A percentile compares a stretch with the other conserved stretches of the same genome.
Evolutionary conservation across 768 basidiomycete genomes (phyloP).

Genomic region (Vararia minispora): DNA sequence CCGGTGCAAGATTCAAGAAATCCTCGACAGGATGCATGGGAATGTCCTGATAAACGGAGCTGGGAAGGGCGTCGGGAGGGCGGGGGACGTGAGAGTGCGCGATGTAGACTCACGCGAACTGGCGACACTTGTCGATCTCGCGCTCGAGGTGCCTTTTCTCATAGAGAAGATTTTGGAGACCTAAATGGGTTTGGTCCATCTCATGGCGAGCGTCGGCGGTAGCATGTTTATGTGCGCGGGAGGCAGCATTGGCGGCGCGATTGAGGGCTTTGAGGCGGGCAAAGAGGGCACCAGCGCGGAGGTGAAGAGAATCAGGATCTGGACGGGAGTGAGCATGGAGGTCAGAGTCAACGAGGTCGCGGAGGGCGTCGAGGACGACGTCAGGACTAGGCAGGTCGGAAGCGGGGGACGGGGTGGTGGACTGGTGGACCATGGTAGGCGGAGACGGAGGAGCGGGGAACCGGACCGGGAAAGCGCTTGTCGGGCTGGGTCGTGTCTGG

Average conservation of each 20-base stretch:
- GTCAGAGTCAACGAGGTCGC: conserved; percentile 62
- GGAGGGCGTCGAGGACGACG: conserved; percentile 48
- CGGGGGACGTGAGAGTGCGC: conserved; percentile 2
- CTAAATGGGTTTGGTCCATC: conserved; percentile 85
- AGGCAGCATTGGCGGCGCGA: conserved; percentile 58
- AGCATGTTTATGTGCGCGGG: conserved; percentile 61
- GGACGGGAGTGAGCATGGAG: conserved; percentile 27
- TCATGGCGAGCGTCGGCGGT: conserved; percentile 68
- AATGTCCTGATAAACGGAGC: conserved; percentile 84
- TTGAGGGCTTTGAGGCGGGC: conserved; percentile 73
- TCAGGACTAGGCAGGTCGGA: conserved; percentile 27
- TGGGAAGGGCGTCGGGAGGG: conserved; percentile 20
- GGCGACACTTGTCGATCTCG: conserved; percentile 87
- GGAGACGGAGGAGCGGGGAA: neutral
- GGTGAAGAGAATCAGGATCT: conserved; percentile 44
- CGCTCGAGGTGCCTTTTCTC: conserved; percentile 85
- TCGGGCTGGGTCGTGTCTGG: too few relatives aligned
- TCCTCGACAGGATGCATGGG: conserved; percentile 62
- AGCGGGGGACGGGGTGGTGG: neutral
- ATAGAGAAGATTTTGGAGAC: conserved; percentile 78
- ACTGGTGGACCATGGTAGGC: neutral
- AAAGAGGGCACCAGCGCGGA: conserved; percentile 66
- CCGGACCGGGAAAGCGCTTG: too few relatives aligned
- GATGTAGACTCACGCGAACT: conserved; percentile 62
- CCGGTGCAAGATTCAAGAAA: conserved; percentile 58